Evolutionary conservation across 2,329 filamentous ascomycete genomes (phyloP), one percentile per base, ranked within the genome.

Genomic region (Phymatotrichopsis omnivora): DNA sequence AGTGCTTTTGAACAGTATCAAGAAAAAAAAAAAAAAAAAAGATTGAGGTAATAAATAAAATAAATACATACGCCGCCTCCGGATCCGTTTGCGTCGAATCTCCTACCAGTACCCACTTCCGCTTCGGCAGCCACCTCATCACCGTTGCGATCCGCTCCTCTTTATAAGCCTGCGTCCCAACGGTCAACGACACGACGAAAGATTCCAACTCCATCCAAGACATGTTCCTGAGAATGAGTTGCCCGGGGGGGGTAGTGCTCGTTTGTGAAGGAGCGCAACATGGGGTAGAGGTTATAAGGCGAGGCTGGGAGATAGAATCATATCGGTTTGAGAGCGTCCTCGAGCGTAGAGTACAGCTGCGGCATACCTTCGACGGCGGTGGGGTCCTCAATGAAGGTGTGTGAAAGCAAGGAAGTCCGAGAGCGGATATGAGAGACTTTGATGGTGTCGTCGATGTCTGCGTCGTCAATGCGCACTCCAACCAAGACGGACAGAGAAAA

Each of bases 241-340:
- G 85, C 8, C 89, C 89, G 2, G 72, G 73, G 0, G n/a, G 82
- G 83, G 60, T 80, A 96, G 63, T 82, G 67, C 2, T 70, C 61
- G 42, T 78, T 67, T 27, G 85, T 71, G 65, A 96, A 96, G 1
- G 71, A 63, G 45, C 74, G 78, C 19, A 96, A 72, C 64, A 95
- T 91, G 0, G 84, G 82, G 60, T 95, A 95, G 7, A 96, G 74
- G 57, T 93, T 94, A 68, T 95, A 95, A 0, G 89, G 89, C 0
- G 86, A 93, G 0, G 89, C 87, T 0, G 85, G 93, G 35, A 96
- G 74, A 64, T 96, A 96, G 68, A 93, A 94, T 73, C 84, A 94
- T 0, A 85, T 75, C 1, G 85, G 80, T 7, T 72, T 69, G 1
- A 69, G 67, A 19, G 78, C 58, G 3, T 69, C 56, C 5, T 65